Evolutionary conservation across 2,329 filamentous ascomycete genomes (phyloP).

Genomic region (Aspergillus transmontanensis): DNA sequence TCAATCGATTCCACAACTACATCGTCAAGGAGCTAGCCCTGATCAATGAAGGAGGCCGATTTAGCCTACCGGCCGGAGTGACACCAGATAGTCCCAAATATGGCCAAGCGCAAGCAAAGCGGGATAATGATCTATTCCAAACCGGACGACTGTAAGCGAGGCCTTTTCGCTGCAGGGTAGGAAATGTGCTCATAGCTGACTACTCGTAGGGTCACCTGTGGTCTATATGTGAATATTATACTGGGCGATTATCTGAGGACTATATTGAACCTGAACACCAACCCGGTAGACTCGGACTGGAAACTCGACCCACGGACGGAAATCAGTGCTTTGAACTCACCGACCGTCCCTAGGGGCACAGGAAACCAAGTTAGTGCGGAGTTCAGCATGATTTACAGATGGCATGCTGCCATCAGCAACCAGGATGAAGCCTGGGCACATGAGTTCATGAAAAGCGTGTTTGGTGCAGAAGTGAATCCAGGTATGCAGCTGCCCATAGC

Average conservation of each 20-base stretch:
- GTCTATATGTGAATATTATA: conserved; percentile 37
- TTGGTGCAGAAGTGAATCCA: neutral
- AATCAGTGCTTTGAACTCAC: neutral
- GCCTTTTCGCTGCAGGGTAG: neutral
- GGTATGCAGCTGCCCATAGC: neutral
- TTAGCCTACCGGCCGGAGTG: conserved; percentile 19
- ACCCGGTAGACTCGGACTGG: conserved; percentile 10
- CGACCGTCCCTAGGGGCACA: conserved; percentile 42
- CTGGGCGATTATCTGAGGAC: conserved; percentile 38
- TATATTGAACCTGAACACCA: conserved; percentile 31
- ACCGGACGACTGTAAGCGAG: conserved; percentile 29
- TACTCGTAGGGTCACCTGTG: conserved; percentile 26
- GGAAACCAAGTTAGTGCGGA: conserved; percentile 57
- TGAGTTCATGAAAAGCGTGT: conserved; percentile 15
- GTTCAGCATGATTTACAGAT: conserved; percentile 58
- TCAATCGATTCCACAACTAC: conserved; percentile 44
- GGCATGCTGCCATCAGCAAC: conserved; percentile 49
- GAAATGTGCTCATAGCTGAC: neutral
- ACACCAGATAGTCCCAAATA: conserved; percentile 25
- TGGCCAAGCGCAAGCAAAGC: conserved; percentile 39
- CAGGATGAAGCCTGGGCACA: conserved; percentile 51
- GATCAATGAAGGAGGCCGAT: conserved; percentile 48
- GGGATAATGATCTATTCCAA: conserved; percentile 39
- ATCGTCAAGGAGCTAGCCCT: conserved; percentile 36
- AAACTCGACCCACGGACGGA: conserved; percentile 5